Evolutionary conservation across 164 flowering plant genomes (phyloP).

Genomic region (Houttuynia cordata): DNA sequence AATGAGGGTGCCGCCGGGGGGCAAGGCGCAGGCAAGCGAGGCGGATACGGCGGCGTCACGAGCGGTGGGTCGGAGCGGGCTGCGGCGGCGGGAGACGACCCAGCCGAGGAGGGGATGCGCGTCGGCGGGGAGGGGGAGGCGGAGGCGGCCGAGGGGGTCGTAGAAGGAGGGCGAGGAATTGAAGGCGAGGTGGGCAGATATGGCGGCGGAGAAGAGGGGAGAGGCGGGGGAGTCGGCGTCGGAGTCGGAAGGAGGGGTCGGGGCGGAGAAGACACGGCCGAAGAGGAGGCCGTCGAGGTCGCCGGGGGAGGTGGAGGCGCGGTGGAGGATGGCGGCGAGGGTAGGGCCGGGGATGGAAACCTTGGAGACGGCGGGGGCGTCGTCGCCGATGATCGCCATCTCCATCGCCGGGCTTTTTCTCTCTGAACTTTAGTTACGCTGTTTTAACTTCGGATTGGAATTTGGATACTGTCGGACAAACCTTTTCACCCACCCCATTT

Average conservation of each 20-base stretch:
- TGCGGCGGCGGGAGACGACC: conserved; percentile 62
- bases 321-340: conserved; percentile 74
- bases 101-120: conserved; percentile 45
- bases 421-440: no score
- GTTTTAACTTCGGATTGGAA: no score
- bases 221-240: conserved; percentile 22
- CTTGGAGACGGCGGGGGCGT: conserved; percentile 10
- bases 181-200: conserved; percentile 49
- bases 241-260: conserved; percentile 58
- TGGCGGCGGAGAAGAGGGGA: conserved; percentile 31
- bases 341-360: conserved; percentile 72
- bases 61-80: conserved; percentile 66
- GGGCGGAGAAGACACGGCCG: conserved; percentile 47
- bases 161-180: conserved; percentile 35
- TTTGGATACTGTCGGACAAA: no score
- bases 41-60: conserved; percentile 39
- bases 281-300: conserved; percentile 75
- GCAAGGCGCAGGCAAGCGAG: conserved; percentile 24
- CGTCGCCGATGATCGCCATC: neutral
- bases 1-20: conserved; percentile 26
- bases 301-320: conserved; percentile 44
- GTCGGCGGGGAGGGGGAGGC: conserved; percentile 8
- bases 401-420: neutral
- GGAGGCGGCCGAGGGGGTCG: conserved; percentile 37
- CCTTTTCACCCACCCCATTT: no score